A percentile compares a stretch with the other conserved stretches of the same genome.
Evolutionary conservation across 352 stramenopile genomes (phyloP).

Genomic region (Pythium chondricola): DNA sequence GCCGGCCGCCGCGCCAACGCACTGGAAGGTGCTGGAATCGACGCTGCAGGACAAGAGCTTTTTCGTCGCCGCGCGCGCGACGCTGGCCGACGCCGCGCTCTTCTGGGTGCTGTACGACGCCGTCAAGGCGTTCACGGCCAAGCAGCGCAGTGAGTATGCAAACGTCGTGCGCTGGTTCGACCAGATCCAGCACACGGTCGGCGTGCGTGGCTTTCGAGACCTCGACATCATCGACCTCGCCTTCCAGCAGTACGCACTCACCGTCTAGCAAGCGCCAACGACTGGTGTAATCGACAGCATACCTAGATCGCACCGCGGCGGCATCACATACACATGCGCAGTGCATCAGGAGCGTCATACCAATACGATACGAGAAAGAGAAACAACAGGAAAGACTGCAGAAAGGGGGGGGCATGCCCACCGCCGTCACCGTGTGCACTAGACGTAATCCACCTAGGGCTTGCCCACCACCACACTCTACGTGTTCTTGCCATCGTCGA

Average conservation of each 20-base stretch:
- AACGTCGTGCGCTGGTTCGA: conserved; percentile 82
- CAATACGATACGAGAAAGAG: no score
- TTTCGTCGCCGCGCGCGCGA: conserved; percentile 59
- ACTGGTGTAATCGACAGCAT: not conserved
- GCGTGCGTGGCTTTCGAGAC: conserved; percentile 75
- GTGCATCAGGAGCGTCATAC: no score
- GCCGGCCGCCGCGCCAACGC: conserved; percentile 23
- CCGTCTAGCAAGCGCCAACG: conserved; percentile 38
- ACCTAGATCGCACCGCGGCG: no score
- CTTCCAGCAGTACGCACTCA: conserved; percentile 49
- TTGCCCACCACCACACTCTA: no score
- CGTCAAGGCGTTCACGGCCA: conserved; percentile 27
- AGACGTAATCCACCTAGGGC: no score
- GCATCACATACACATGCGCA: no score
- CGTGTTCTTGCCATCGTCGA: no score
- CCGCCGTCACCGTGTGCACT: no score
- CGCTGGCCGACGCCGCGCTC: conserved; percentile 70
- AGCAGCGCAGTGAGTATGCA: conserved; percentile 38
- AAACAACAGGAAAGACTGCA: no score
- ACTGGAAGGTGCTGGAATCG: conserved; percentile 62
- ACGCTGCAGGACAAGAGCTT: conserved; percentile 56
- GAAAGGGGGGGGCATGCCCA: no score
- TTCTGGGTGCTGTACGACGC: conserved; percentile 56
- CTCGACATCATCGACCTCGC: conserved; percentile 55
- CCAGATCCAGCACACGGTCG: conserved; percentile 80